phyloP scores from a whole-genome alignment of 2,329 filamentous ascomycete species.

The Cladosporium sp. region DNA sequence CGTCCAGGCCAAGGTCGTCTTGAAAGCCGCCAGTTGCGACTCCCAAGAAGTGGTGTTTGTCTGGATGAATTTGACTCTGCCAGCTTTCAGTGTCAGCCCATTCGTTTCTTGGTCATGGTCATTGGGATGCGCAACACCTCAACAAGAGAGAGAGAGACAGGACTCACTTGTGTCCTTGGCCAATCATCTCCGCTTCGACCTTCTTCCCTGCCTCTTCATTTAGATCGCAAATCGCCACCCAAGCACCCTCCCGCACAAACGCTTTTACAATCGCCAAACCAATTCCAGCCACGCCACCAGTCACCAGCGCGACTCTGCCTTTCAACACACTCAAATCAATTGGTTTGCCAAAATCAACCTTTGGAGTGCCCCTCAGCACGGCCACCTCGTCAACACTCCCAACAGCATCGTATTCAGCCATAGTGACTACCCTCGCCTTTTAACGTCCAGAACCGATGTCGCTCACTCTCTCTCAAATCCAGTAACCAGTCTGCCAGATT shows the following conservation, averaged over 20 bases:
- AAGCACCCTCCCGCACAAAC: constrained; percentile 26
- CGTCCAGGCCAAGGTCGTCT: constrained; percentile 24
- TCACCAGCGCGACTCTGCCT: constrained; percentile 25
- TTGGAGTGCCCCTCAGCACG: not conserved
- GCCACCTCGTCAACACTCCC: not conserved
- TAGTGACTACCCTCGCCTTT: not conserved
- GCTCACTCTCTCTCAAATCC: too few species aligned
- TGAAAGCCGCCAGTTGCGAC: constrained; percentile 29
- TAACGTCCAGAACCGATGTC: not conserved
- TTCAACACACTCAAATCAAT: constrained; percentile 20
- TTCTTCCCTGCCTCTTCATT: constrained; percentile 14
- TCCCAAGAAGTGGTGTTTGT: constrained; percentile 25
- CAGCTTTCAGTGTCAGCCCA: not conserved
- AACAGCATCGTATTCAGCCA: not conserved
- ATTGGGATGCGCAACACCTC: too few species aligned
- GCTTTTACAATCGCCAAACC: constrained; percentile 22
- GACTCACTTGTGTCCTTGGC: constrained; percentile 1
- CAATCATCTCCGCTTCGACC: constrained; percentile 12
- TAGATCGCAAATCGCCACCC: constrained; percentile 27
- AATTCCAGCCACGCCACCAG: constrained; percentile 27
- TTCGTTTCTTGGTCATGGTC: too few species aligned
- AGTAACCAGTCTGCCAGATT: too few species aligned
- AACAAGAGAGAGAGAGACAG: not conserved
- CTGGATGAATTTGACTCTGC: constrained; percentile 26
- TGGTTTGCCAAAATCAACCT: constrained; percentile 21